Evolutionary conservation across 176 grass and related monocot species (phyloP), one percentile per base, ranked within the genome.

Genomic region (Triticum monococcum): DNA sequence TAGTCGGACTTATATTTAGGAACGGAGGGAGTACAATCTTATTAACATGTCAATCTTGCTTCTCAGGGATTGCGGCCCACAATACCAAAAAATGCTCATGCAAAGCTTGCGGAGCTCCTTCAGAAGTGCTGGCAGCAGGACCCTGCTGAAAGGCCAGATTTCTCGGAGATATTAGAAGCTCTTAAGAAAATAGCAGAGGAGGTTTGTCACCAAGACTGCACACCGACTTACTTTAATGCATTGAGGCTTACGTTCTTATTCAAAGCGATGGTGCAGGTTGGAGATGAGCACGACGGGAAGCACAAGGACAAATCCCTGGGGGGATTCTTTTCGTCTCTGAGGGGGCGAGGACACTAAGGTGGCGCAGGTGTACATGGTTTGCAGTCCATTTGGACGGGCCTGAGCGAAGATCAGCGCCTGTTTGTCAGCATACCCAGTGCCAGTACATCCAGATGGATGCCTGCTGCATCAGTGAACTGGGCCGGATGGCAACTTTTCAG

Each of bases 91-190:
- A 86, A 91, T 82, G 72, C 82, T 18, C 87, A 93, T 79, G 75
- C 89, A 71, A 99, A 92, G 83, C 90, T 99, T 45, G 57, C 90
- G 20, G 90, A 90, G 24, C 90, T 99, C 68, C 92, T 99, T 57
- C 92, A 96, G 83, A 99, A 86, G 86, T 99, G 94, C 45, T 98
- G 95, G 95, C 78, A 83, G 73, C 92, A 96, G 65, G 89, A 94
- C 9, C 88, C 93, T 23, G 73, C 75, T 59, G 35, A 96, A 83
- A 81, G 90, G 74, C 92, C 94, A 72, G 85, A 94, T 61, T 96
- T 96, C 81, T 84, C 89, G 23, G 88, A 94, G 73, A 96, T 94
- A 56, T 86, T 98, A 54, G 89, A 87, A 78, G 92, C 68, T 66
- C 88, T 92, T 43, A 80, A 95, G 64, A 88, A 45, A 81, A 86